These are phyloP conservation scores for Neurospora intermedia DNA, from an alignment of 495 filamentous ascomycete species.

Conservation along the genomic window DNA sequence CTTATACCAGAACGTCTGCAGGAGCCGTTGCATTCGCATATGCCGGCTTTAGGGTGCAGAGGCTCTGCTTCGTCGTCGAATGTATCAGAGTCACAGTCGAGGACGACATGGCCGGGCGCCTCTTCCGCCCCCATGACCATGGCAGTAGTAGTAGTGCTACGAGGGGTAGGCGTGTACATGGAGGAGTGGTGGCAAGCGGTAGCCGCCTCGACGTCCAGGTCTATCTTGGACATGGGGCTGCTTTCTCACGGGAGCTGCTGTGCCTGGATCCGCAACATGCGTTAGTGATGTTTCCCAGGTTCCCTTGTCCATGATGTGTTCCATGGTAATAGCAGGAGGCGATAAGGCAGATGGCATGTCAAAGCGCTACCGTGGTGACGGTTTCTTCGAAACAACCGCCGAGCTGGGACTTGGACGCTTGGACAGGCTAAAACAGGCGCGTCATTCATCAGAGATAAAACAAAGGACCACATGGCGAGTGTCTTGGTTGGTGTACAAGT, in stretches of 20 bases:
- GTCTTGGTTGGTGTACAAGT: constrained; percentile 7
- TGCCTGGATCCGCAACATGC: neutral
- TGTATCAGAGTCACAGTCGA: neutral
- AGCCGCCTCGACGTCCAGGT: constrained; percentile 16
- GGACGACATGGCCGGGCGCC: constrained; percentile 1
- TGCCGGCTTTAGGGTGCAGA: constrained; percentile 1
- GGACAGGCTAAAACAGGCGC: constrained; percentile 1
- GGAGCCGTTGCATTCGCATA: neutral
- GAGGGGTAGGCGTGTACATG: neutral
- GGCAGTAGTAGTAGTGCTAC: constrained; percentile 9
- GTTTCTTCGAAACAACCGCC: neutral
- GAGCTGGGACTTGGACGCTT: constrained; percentile 2
- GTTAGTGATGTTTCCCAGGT: neutral
- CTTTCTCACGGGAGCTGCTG: neutral
- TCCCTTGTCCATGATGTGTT: too few species aligned
- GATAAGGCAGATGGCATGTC: neutral
- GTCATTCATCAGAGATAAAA: constrained; percentile 5
- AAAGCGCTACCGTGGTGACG: neutral
- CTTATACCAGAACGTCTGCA: neutral
- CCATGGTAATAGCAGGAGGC: neutral
- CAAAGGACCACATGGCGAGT: constrained; percentile 7
- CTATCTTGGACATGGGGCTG: constrained; percentile 1
- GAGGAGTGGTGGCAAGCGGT: constrained; percentile 15
- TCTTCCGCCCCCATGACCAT: constrained; percentile 9
- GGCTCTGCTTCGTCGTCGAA: constrained; percentile 8